Percentiles rank a stretch among this genome's conserved stretches.
These are phyloP conservation scores for Boeremia lycopersici DNA, from an alignment of 2,329 filamentous ascomycete species.

Conservation along the genomic window DNA sequence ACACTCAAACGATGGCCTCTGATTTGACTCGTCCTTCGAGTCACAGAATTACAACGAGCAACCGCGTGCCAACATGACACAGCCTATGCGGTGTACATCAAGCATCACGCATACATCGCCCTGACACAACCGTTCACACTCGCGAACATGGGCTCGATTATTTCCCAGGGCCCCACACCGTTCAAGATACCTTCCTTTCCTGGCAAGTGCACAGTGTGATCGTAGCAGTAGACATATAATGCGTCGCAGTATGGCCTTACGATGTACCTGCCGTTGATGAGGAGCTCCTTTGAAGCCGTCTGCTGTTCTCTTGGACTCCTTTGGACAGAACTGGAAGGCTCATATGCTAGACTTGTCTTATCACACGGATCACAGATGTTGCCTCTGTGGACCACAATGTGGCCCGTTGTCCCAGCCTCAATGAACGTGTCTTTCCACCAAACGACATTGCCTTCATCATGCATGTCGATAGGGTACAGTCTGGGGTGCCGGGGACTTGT, in stretches of 20 bases:
- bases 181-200: neutral
- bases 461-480: neutral
- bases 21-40: neutral
- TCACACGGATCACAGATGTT: neutral
- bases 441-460: neutral
- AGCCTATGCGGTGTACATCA: neutral
- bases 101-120: neutral
- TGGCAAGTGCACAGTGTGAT: constrained; percentile 8
- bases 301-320: neutral
- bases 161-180: constrained; percentile 1
- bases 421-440: constrained; percentile 29
- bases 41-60: neutral
- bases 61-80: neutral
- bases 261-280: constrained; percentile 9
- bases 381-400: neutral
- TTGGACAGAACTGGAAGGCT: neutral
- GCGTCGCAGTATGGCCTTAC: neutral
- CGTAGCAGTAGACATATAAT: constrained; percentile 9
- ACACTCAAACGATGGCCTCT: neutral
- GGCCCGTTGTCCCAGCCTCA: neutral
- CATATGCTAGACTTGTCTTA: too few species aligned
- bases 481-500: neutral
- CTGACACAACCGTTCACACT: neutral
- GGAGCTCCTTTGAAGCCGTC: neutral
- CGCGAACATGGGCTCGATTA: neutral